A percentile compares a stretch with the other conserved stretches of the same genome.
phyloP scores from a whole-genome alignment of 441 rosid species.

The Syzygium malaccense region DNA sequence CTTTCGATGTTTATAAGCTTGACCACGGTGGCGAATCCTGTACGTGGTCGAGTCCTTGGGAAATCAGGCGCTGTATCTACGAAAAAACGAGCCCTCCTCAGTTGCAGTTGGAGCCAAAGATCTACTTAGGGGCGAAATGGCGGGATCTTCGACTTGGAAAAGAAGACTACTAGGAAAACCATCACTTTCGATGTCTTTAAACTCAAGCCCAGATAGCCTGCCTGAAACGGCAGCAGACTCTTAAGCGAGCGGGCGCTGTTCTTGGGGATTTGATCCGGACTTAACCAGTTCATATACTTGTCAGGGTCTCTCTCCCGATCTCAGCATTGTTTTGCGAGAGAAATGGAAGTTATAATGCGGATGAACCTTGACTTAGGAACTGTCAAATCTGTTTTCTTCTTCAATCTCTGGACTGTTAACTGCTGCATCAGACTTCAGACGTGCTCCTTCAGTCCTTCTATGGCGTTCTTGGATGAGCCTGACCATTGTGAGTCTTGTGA shows the following conservation, averaged over 20 bases:
- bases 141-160: neutral
- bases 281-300: neutral
- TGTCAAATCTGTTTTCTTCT: neutral
- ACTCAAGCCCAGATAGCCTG: neutral
- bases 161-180: neutral
- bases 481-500: neutral
- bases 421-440: neutral
- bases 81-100: neutral
- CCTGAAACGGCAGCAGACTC: neutral
- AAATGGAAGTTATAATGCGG: neutral
- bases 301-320: neutral
- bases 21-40: neutral
- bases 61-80: neutral
- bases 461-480: neutral
- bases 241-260: neutral
- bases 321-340: neutral
- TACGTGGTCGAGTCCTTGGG: neutral
- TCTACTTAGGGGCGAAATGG: neutral
- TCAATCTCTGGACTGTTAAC: neutral
- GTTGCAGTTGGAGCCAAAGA: neutral
- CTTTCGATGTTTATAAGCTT: neutral
- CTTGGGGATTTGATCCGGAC: neutral
- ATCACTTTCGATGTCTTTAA: neutral
- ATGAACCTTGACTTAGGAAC: neutral
- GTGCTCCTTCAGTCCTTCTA: neutral